Percentiles rank a stretch among this genome's conserved stretches.
These are phyloP conservation scores for Thermochaetoides dissita DNA, from an alignment of 2,329 filamentous ascomycete genomes.

Conservation along the genomic window DNA sequence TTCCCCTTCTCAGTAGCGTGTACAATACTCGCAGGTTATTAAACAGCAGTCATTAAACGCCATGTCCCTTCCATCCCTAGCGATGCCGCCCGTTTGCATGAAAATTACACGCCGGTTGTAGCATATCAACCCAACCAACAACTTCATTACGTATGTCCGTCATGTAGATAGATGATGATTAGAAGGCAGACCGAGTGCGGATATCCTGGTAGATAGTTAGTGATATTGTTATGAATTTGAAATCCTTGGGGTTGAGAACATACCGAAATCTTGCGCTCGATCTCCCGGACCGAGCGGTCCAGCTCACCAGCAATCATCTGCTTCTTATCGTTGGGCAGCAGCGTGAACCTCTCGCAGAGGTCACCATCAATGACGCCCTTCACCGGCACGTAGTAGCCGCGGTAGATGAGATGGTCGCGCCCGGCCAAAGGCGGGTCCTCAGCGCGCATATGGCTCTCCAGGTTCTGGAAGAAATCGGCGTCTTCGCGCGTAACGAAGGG, in stretches of 20 bases:
- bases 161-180: too few species aligned
- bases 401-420: constrained; percentile 87
- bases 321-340: constrained; percentile 78
- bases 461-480: constrained; percentile 90
- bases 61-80: too few species aligned
- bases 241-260: constrained; percentile 15
- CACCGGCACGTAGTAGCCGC: constrained; percentile 88
- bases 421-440: constrained; percentile 83
- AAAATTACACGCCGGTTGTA: too few species aligned
- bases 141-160: too few species aligned
- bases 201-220: too few species aligned
- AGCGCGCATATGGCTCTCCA: constrained; percentile 75
- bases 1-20: too few species aligned
- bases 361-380: constrained; percentile 97
- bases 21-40: too few species aligned
- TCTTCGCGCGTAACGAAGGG: constrained; percentile 87
- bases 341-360: constrained; percentile 78
- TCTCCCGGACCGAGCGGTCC: constrained; percentile 79
- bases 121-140: too few species aligned
- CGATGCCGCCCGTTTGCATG: too few species aligned
- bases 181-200: too few species aligned
- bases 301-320: constrained; percentile 87
- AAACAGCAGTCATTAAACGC: too few species aligned
- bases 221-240: too few species aligned
- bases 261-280: constrained; percentile 85